A percentile compares a stretch with the other conserved stretches of the same genome.
Evolutionary conservation across 306 rosid genomes (phyloP).

Genomic region (Vigna trinervia): DNA sequence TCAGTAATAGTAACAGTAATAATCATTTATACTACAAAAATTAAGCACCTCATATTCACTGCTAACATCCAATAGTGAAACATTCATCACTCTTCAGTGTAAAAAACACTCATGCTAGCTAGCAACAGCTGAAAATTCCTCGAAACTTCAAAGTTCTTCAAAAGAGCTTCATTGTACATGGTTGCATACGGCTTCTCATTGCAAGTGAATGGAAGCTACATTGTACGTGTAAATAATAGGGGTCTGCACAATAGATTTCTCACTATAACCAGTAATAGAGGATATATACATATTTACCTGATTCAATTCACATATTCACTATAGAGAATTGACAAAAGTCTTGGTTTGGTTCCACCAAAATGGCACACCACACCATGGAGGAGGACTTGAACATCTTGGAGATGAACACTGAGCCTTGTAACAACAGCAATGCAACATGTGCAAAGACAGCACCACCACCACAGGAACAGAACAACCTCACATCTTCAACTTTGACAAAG

Average conservation of each 20-base stretch:
- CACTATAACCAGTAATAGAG: not conserved
- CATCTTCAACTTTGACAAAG: conserved; percentile 54
- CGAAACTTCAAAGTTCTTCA: not conserved
- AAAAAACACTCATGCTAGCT: not conserved
- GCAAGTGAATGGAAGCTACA: not conserved
- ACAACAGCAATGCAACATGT: not conserved
- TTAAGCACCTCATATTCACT: not conserved
- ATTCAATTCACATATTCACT: not conserved
- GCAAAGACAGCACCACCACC: conserved; percentile 5
- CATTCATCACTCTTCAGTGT: not conserved
- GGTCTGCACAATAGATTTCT: not conserved
- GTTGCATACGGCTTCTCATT: no score
- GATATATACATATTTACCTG: not conserved
- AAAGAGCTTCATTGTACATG: not conserved
- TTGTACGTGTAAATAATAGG: not conserved
- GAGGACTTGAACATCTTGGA: conserved; percentile 24
- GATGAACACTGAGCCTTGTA: not conserved
- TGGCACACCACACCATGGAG: conserved; percentile 4
- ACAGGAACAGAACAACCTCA: not conserved
- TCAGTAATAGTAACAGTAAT: no score
- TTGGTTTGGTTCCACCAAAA: not conserved
- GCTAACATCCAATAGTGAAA: not conserved
- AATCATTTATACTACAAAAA: no score
- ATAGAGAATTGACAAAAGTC: not conserved
- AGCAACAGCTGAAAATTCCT: conserved; percentile 10